A percentile compares a stretch with the other conserved stretches of the same genome.
Evolutionary conservation across 306 rosid genomes (phyloP).

Genomic region (Mucuna pruriens): DNA sequence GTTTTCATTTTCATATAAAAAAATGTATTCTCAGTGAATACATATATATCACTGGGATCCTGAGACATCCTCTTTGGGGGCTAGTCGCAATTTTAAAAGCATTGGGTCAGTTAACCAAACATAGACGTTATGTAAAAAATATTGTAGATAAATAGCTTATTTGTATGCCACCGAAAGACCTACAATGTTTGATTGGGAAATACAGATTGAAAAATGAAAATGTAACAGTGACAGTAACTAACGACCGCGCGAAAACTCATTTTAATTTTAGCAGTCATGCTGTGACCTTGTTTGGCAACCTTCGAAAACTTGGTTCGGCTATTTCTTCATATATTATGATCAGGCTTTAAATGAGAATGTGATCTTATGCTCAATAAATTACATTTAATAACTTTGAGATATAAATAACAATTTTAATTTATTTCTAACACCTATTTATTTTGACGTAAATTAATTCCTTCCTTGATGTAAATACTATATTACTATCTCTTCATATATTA

Average conservation of each 20-base stretch:
- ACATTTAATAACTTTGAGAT: too few relatives aligned
- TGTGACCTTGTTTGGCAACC: not conserved
- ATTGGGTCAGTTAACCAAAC: not conserved
- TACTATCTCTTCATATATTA: too few relatives aligned
- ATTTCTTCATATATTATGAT: not conserved
- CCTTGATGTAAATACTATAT: too few relatives aligned
- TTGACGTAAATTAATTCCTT: too few relatives aligned
- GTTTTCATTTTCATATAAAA: too few relatives aligned
- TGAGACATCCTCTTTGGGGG: constrained; percentile 34
- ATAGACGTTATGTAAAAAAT: too few relatives aligned
- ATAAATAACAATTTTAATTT: too few relatives aligned
- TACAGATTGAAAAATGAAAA: too few relatives aligned
- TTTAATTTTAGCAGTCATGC: not conserved
- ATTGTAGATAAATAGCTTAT: too few relatives aligned
- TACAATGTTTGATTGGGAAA: not conserved
- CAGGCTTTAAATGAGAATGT: not conserved
- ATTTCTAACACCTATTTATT: too few relatives aligned
- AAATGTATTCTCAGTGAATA: too few relatives aligned
- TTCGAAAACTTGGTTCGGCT: not conserved
- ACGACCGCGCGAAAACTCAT: not conserved
- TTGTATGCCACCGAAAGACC: too few relatives aligned
- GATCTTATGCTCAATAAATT: not conserved
- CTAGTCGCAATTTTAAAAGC: not conserved
- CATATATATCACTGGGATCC: constrained; percentile 60
- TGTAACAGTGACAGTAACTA: not conserved